A percentile compares a stretch with the other conserved stretches of the same genome.
These are phyloP conservation scores for Citrus medica DNA, from an alignment of 345 rosid genomes.

Conservation along the genomic window DNA sequence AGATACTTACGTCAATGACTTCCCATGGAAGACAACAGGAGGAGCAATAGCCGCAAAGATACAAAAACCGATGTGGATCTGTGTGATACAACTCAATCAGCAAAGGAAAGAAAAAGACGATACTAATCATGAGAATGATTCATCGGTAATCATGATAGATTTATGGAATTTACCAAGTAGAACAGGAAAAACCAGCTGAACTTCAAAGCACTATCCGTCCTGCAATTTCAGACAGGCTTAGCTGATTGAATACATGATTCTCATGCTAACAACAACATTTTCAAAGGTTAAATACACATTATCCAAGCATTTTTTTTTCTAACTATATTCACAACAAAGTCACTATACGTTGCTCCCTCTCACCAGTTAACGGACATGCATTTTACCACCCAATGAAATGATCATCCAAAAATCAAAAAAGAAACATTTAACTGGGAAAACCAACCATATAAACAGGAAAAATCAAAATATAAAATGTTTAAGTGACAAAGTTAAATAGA, in stretches of 20 bases:
- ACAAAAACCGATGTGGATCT: constrained; percentile 94
- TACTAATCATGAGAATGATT: neutral
- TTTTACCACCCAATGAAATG: neutral
- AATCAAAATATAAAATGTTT: too few relatives aligned
- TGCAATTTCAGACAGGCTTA: constrained; percentile 33
- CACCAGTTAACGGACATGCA: neutral
- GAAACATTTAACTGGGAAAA: neutral
- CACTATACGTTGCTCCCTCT: neutral
- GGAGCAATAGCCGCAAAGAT: constrained; percentile 99
- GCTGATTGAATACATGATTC: neutral
- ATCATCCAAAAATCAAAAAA: neutral
- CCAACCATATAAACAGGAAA: neutral
- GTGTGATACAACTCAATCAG: constrained; percentile 24
- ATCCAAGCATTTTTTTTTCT: neutral
- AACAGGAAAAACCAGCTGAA: constrained; percentile 94
- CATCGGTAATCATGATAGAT: neutral
- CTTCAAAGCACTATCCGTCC: constrained; percentile 97
- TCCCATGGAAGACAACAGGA: constrained; percentile 90
- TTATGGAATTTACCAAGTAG: constrained; percentile 71
- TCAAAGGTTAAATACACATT: neutral
- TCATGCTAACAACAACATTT: neutral
- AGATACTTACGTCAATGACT: constrained; percentile 88
- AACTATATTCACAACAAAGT: neutral
- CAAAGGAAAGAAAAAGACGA: constrained; percentile 1
- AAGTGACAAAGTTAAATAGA: neutral